Evolutionary conservation across 2,329 filamentous ascomycete genomes (phyloP).

Genomic region (Metarhizium guizhouense): DNA sequence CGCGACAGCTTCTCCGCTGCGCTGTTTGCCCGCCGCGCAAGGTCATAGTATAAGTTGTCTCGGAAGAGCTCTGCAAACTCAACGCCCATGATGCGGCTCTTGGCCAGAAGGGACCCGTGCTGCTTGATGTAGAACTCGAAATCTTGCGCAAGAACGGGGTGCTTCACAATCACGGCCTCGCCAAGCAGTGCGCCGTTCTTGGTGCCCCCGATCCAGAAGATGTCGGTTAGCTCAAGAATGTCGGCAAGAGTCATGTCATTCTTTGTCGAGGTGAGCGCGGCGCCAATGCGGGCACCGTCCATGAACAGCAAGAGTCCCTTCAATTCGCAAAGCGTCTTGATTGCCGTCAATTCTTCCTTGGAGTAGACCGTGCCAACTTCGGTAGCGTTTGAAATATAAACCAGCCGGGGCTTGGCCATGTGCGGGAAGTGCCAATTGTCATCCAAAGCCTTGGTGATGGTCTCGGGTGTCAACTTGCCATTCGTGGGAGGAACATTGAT

Average conservation of each 20-base stretch:
- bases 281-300: slow-evolving; percentile 37
- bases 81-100: slow-evolving; percentile 37
- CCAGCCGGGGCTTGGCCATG: slow-evolving; percentile 40
- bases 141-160: slow-evolving; percentile 29
- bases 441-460: slow-evolving; percentile 31
- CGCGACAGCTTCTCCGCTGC: slow-evolving; percentile 34
- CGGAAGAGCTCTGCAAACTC: slow-evolving; percentile 42
- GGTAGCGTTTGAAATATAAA: slow-evolving; percentile 43
- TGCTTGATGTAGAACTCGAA: slow-evolving; percentile 44
- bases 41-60: slow-evolving; percentile 34
- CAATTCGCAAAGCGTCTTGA: slow-evolving; percentile 33
- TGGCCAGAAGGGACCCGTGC: slow-evolving; percentile 39
- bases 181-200: slow-evolving; percentile 42
- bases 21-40: slow-evolving; percentile 34
- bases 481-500: slow-evolving; percentile 35
- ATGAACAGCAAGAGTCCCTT: slow-evolving; percentile 34
- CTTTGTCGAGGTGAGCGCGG: slow-evolving; percentile 30
- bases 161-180: slow-evolving; percentile 40
- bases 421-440: slow-evolving; percentile 43
- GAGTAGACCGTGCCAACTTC: slow-evolving; percentile 41
- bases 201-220: slow-evolving; percentile 46
- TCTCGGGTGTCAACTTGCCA: slow-evolving; percentile 36
- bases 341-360: slow-evolving; percentile 28
- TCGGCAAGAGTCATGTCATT: slow-evolving; percentile 36
- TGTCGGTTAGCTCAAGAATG: slow-evolving; percentile 37